A percentile compares a stretch with the other conserved stretches of the same genome.
phyloP scores from a whole-genome alignment of 202 grass and related monocot species.

The Schoenoplectus triqueter region DNA sequence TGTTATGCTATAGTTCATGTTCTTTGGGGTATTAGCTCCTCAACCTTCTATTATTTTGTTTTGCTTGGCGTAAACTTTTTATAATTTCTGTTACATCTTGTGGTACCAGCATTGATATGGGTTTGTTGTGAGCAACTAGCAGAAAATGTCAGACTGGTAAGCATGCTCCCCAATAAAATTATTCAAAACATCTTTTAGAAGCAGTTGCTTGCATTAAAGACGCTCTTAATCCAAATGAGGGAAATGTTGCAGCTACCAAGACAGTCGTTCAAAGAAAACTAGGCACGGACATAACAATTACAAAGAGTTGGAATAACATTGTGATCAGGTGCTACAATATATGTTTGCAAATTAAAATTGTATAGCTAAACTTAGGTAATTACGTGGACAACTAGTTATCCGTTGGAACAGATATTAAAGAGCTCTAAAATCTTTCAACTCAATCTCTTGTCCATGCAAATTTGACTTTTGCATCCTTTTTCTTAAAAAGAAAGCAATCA shows the following conservation, averaged over 20 bases:
- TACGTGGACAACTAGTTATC: not conserved
- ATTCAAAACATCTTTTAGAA: no score
- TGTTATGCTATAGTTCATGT: no score
- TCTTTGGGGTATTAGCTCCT: no score
- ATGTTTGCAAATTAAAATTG: slow-evolving; percentile 30
- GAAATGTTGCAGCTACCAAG: not conserved
- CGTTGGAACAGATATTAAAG: not conserved
- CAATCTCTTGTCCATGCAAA: not conserved
- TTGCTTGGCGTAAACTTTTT: no score
- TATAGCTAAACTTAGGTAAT: not conserved
- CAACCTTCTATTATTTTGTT: no score
- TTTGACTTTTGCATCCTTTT: not conserved
- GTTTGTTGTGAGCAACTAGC: no score
- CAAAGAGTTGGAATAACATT: not conserved
- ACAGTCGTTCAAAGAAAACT: not conserved
- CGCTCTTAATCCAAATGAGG: not conserved
- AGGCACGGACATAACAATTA: not conserved
- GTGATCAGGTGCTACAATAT: slow-evolving; percentile 21
- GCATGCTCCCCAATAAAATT: no score
- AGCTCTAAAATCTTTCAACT: not conserved
- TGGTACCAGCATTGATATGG: no score
- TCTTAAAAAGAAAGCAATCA: not conserved
- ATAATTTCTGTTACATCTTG: no score
- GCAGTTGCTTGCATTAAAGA: no score
- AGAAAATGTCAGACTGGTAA: no score